Evolutionary conservation across 2,329 filamentous ascomycete species (phyloP).

Genomic region (Aspergillus piperis): DNA sequence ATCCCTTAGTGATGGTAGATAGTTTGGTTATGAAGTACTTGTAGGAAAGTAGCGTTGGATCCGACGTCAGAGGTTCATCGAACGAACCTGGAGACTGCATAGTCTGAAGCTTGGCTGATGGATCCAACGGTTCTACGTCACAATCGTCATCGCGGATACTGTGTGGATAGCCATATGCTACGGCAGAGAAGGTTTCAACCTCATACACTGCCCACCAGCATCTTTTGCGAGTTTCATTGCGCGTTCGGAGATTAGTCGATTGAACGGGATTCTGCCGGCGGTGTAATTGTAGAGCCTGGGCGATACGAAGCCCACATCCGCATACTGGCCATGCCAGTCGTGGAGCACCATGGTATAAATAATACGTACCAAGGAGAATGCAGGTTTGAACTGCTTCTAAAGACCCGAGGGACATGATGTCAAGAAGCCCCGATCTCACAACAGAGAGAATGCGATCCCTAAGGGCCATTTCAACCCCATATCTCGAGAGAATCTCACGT

Average conservation of each 20-base stretch:
- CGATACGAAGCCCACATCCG: slow-evolving; percentile 39
- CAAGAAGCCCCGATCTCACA: slow-evolving; percentile 21
- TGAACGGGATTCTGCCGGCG: slow-evolving; percentile 7
- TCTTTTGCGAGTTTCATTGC: slow-evolving; percentile 34
- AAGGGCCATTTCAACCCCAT: slow-evolving; percentile 9
- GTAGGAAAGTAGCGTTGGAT: slow-evolving; percentile 23
- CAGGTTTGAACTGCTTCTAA: slow-evolving; percentile 39
- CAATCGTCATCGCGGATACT: slow-evolving; percentile 37
- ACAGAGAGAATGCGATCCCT: slow-evolving; percentile 20
- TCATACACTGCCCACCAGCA: slow-evolving; percentile 48
- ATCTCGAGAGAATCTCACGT: slow-evolving; percentile 1
- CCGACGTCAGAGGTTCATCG: slow-evolving; percentile 9
- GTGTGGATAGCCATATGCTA: slow-evolving; percentile 43
- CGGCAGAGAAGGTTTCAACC: slow-evolving; percentile 45
- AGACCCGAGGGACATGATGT: slow-evolving; percentile 25
- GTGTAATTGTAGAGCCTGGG: slow-evolving; percentile 40
- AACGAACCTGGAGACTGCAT: slow-evolving; percentile 13
- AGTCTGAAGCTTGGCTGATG: slow-evolving; percentile 18
- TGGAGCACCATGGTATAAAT: slow-evolving; percentile 40
- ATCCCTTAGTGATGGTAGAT: slow-evolving; percentile 19
- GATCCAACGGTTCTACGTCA: slow-evolving; percentile 32
- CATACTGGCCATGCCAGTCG: slow-evolving; percentile 43
- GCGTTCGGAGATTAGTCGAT: neutral
- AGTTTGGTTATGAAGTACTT: slow-evolving; percentile 31
- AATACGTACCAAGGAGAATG: slow-evolving; percentile 41